phyloP scores from a whole-genome alignment of 1,284 basidiomycete species.

The Apiotrichum sp. region DNA sequence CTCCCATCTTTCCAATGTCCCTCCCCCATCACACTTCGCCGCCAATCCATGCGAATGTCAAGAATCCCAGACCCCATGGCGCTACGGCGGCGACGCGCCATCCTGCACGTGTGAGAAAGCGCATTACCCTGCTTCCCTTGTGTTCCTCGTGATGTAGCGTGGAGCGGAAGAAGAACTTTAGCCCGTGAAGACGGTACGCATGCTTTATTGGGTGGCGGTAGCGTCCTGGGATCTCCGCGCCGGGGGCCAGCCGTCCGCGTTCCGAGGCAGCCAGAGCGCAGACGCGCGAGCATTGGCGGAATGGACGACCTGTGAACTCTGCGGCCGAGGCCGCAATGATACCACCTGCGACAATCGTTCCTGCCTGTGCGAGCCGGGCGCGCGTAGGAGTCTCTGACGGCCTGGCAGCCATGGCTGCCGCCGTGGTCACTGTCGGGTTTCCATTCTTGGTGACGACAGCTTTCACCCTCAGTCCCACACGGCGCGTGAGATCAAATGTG shows the following conservation, averaged over 20 bases:
- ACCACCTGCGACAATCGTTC: constrained; percentile 42
- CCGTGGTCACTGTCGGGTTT: not conserved
- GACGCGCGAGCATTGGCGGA: constrained; percentile 20
- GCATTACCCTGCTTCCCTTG: not conserved
- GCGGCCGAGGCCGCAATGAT: constrained; percentile 38
- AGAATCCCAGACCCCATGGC: constrained; percentile 46
- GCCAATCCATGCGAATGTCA: constrained; percentile 46
- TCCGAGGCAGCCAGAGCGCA: constrained; percentile 6
- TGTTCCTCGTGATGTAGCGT: constrained; percentile 1
- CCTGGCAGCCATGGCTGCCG: constrained; percentile 5
- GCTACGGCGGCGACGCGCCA: constrained; percentile 43
- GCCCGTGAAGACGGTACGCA: constrained; percentile 21
- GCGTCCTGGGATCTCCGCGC: not conserved
- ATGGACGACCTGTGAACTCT: constrained; percentile 38
- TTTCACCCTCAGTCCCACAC: constrained; percentile 41
- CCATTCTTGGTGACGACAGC: constrained; percentile 20
- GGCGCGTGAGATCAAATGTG: constrained; percentile 42
- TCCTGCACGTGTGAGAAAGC: constrained; percentile 24
- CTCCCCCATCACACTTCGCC: constrained; percentile 34
- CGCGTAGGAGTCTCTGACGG: constrained; percentile 27
- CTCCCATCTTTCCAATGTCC: too few relatives aligned
- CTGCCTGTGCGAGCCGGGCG: constrained; percentile 42
- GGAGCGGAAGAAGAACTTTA: constrained; percentile 27
- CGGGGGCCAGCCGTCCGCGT: constrained; percentile 1
- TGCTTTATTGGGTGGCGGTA: constrained; percentile 4